Percentiles rank a stretch among this genome's conserved stretches.
These are phyloP conservation scores for Annulohypoxylon bovei DNA, from an alignment of 495 filamentous ascomycete species.

Conservation along the genomic window DNA sequence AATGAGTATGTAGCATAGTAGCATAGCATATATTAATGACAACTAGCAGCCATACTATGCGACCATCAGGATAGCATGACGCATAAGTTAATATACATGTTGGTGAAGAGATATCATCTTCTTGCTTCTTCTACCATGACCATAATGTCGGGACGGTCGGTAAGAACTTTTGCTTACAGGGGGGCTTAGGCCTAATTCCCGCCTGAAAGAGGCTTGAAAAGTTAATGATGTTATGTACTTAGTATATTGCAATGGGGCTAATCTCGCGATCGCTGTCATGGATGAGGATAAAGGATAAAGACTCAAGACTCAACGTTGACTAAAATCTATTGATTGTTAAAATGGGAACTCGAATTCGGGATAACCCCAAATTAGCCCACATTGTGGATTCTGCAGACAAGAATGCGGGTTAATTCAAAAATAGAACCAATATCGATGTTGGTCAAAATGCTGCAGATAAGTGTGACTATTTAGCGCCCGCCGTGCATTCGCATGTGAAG, in stretches of 20 bases:
- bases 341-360: background rate
- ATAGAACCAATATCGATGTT: constrained; percentile 43
- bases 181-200: background rate
- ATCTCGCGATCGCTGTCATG: constrained; percentile 39
- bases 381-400: background rate
- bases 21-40: constrained; percentile 33
- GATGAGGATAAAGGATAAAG: constrained; percentile 13
- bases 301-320: background rate
- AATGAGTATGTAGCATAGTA: constrained; percentile 30
- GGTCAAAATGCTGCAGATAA: constrained; percentile 23
- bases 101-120: constrained; percentile 1
- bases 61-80: constrained; percentile 20
- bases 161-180: constrained; percentile 27
- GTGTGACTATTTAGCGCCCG: constrained; percentile 41
- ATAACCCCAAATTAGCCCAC: constrained; percentile 39
- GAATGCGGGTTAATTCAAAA: constrained; percentile 48
- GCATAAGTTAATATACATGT: constrained; percentile 29
- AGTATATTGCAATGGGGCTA: constrained; percentile 33
- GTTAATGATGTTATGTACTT: constrained; percentile 15
- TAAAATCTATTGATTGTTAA: background rate
- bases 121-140: constrained; percentile 22
- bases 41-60: constrained; percentile 25
- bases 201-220: constrained; percentile 23
- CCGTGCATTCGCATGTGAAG: constrained; percentile 35
- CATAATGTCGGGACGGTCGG: constrained; percentile 36